These are phyloP conservation scores for Nakazawaea siamensis DNA, from an alignment of 805 yeast species.

Conservation along the genomic window DNA sequence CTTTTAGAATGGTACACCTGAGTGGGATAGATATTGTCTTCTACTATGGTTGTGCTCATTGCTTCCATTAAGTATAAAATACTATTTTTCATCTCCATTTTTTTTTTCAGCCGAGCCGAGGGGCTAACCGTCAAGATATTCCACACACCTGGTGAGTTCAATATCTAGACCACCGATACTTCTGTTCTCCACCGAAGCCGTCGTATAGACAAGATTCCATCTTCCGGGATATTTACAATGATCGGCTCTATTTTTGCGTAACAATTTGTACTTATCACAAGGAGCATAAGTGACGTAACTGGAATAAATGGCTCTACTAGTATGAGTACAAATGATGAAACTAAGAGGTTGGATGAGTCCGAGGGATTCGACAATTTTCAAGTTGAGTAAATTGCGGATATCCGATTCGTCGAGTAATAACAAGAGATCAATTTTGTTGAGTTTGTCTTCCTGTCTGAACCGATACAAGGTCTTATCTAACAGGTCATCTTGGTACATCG, in stretches of 20 bases:
- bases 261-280: conserved; percentile 23
- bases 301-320: conserved; percentile 26
- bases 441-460: conserved; percentile 15
- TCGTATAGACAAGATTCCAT: conserved; percentile 29
- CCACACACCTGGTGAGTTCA: conserved; percentile 25
- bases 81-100: too few relatives aligned
- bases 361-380: conserved; percentile 28
- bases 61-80: too few relatives aligned
- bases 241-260: conserved; percentile 11
- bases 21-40: conserved; percentile 18
- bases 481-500: conserved; percentile 25
- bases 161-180: conserved; percentile 14
- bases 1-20: conserved; percentile 19
- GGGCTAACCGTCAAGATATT: conserved; percentile 22
- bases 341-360: conserved; percentile 29
- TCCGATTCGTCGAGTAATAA: conserved; percentile 31
- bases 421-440: conserved; percentile 22
- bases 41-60: too few relatives aligned
- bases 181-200: conserved; percentile 19
- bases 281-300: conserved; percentile 27
- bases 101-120: too few relatives aligned
- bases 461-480: conserved; percentile 22
- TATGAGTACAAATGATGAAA: conserved; percentile 27
- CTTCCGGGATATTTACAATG: conserved; percentile 22
- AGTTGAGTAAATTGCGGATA: conserved; percentile 26